A percentile compares a stretch with the other conserved stretches of the same genome.
Conservation (phyloP, 495 filamentous ascomycete species). For the Aspergillus cavernicola region DNA sequence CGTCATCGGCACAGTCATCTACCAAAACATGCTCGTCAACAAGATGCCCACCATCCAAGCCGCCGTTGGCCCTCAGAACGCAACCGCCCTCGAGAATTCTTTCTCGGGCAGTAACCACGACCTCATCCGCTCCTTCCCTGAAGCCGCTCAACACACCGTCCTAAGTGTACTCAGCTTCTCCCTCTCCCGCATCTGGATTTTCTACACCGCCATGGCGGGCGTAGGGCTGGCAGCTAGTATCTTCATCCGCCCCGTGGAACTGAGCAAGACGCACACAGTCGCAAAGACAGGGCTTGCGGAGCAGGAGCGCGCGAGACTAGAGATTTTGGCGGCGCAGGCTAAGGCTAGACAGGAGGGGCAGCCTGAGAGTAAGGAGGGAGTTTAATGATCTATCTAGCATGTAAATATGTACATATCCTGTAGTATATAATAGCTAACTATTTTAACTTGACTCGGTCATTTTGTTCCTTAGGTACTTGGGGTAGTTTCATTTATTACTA, state of each 20-base stretch:
- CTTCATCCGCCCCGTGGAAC: slow-evolving; percentile 50
- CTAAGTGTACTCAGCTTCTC: slow-evolving; percentile 52
- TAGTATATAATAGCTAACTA: too few relatives aligned
- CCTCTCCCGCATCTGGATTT: slow-evolving; percentile 66
- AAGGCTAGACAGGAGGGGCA: slow-evolving; percentile 12
- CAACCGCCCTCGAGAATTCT: slow-evolving; percentile 32
- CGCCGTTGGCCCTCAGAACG: slow-evolving; percentile 30
- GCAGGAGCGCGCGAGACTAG: slow-evolving; percentile 42
- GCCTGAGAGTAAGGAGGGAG: slow-evolving; percentile 20
- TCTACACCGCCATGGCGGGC: slow-evolving; percentile 52
- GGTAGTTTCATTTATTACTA: too few relatives aligned
- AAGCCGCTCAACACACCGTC: slow-evolving; percentile 45
- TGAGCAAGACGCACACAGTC: slow-evolving; percentile 58
- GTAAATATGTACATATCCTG: background rate
- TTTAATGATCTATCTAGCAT: slow-evolving; percentile 8
- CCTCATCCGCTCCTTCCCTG: slow-evolving; percentile 48
- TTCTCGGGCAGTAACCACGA: slow-evolving; percentile 58
- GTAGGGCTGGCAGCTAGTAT: slow-evolving; percentile 52
- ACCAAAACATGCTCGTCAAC: slow-evolving; percentile 51
- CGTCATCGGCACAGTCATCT: slow-evolving; percentile 55
- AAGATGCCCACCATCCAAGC: slow-evolving; percentile 36
- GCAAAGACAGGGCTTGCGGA: slow-evolving; percentile 60
- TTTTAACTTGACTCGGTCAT: too few relatives aligned
- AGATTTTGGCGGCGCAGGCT: slow-evolving; percentile 30
- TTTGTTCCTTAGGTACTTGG: too few relatives aligned